These are phyloP conservation scores for Paramecium sexaurelia DNA, from an alignment of 73 alveolate species.

Conservation along the genomic window DNA sequence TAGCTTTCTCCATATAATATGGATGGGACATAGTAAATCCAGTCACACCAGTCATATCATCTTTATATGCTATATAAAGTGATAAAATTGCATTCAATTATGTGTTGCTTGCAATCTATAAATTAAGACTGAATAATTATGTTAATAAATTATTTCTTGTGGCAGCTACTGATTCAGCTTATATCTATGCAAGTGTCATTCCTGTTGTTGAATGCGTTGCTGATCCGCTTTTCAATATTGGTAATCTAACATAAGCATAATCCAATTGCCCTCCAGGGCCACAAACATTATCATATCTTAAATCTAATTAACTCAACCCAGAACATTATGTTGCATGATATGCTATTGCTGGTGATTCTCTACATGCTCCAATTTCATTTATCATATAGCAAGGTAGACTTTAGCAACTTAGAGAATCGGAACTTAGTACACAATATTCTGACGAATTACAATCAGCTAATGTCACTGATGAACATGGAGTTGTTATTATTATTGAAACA, in stretches of 20 bases:
- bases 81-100: not conserved
- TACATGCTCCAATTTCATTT: not conserved
- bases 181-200: not conserved
- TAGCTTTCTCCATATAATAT: not conserved
- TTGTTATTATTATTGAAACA: not conserved
- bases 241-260: not conserved
- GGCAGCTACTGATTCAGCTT: not conserved
- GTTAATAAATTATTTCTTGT: not conserved
- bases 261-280: not conserved
- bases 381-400: not conserved
- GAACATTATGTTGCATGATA: not conserved
- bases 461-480: not conserved
- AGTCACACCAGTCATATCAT: not conserved
- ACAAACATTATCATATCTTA: not conserved
- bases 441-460: not conserved
- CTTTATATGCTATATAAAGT: not conserved
- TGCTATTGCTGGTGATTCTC: not conserved
- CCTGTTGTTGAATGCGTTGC: conserved; percentile 13
- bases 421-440: not conserved
- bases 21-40: not conserved
- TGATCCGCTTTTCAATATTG: not conserved
- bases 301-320: not conserved
- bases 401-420: not conserved
- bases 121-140: not conserved
- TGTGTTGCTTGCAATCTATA: not conserved